Percentiles rank a stretch among this genome's conserved stretches.
Evolutionary conservation across 2,329 filamentous ascomycete genomes (phyloP).

Genomic region (Epicoccum nigrum): DNA sequence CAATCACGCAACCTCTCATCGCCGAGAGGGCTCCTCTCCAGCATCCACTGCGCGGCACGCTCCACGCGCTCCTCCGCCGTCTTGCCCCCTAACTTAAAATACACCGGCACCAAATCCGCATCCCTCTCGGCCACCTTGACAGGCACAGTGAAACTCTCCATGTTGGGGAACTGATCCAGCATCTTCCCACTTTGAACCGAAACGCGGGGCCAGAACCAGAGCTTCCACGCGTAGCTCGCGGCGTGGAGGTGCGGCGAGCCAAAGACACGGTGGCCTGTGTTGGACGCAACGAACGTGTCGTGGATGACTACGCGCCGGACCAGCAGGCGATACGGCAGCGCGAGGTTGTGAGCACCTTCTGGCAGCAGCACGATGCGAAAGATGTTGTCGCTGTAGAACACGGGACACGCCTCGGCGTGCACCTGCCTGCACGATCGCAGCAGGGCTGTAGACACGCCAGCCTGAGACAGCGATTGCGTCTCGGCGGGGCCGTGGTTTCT

Average conservation of each 20-base stretch:
- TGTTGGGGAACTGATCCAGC: conserved; percentile 30
- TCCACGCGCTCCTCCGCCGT: conserved; percentile 35
- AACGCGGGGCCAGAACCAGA: conserved; percentile 39
- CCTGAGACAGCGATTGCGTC: conserved; percentile 26
- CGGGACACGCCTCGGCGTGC: conserved; percentile 49
- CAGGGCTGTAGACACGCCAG: conserved; percentile 27
- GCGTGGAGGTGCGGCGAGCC: conserved; percentile 27
- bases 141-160: conserved; percentile 32
- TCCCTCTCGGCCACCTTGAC: conserved; percentile 28
- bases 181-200: conserved; percentile 21
- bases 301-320: conserved; percentile 32
- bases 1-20: conserved; percentile 30
- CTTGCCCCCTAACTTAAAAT: conserved; percentile 31
- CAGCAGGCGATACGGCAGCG: conserved; percentile 23
- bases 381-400: conserved; percentile 57
- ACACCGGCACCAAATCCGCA: conserved; percentile 31
- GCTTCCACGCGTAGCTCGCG: conserved; percentile 37
- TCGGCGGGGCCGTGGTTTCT: conserved; percentile 30
- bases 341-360: conserved; percentile 14
- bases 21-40: conserved; percentile 26
- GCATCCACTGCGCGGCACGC: conserved; percentile 36
- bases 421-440: conserved; percentile 51
- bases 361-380: conserved; percentile 44
- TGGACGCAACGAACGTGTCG: no score
- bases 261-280: conserved; percentile 32